These are phyloP conservation scores for Blastocystis sp. DNA, from an alignment of 352 stramenopile genomes.

Conservation along the genomic window DNA sequence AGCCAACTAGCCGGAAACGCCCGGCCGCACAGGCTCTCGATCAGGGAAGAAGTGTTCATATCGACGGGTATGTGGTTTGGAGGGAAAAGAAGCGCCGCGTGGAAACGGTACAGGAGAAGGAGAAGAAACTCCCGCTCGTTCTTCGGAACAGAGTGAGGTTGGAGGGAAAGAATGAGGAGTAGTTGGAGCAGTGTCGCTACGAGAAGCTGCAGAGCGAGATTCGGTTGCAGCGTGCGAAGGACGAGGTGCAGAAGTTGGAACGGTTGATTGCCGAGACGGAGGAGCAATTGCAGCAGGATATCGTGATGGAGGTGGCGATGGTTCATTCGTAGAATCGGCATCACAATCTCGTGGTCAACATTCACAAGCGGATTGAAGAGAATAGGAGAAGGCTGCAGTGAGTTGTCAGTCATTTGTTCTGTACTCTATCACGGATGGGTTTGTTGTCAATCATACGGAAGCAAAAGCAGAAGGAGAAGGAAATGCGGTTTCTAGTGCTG, in stretches of 20 bases:
- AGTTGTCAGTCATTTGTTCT: no score
- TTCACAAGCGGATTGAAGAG: constrained; percentile 37
- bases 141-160: not conserved
- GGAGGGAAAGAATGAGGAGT: not conserved
- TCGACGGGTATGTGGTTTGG: not conserved
- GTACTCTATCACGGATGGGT: constrained; percentile 81
- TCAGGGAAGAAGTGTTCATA: not conserved
- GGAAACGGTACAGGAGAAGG: not conserved
- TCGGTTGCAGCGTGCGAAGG: not conserved
- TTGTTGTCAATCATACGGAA: constrained; percentile 92
- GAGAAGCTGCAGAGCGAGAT: constrained; percentile 16
- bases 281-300: not conserved
- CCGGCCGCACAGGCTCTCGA: not conserved
- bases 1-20: not conserved
- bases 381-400: not conserved
- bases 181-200: constrained; percentile 22
- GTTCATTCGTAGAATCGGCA: not conserved
- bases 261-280: not conserved
- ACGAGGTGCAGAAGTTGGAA: not conserved
- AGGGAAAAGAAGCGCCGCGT: not conserved
- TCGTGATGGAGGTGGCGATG: not conserved
- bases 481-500: constrained; percentile 96
- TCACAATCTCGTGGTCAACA: not conserved
- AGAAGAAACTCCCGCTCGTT: not conserved
- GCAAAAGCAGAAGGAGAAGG: constrained; percentile 98